These are phyloP conservation scores for Scedosporium boydii DNA, from an alignment of 2,329 filamentous ascomycete genomes.

Conservation along the genomic window DNA sequence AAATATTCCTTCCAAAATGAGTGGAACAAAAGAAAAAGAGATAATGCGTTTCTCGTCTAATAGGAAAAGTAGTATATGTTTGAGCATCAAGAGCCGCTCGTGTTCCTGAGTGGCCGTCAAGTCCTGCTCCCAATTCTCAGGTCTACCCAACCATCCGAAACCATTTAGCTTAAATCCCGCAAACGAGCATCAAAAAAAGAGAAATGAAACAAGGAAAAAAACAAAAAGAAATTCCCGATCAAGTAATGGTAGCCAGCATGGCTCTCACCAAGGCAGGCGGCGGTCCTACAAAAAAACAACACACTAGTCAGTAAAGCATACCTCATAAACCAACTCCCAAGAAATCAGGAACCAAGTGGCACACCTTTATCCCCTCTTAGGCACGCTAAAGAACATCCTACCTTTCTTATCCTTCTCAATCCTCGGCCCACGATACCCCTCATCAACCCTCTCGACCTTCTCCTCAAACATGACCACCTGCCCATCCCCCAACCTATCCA, in stretches of 20 bases:
- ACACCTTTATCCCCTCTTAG: constrained; percentile 55
- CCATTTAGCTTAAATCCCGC: neutral
- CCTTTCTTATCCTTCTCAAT: constrained; percentile 90
- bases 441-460: constrained; percentile 44
- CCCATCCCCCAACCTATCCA: constrained; percentile 49
- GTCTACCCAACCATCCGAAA: neutral
- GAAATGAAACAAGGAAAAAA: neutral
- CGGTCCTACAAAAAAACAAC: neutral
- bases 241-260: constrained; percentile 5
- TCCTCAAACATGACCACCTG: constrained; percentile 54
- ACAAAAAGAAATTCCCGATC: neutral
- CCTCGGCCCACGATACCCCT: constrained; percentile 48
- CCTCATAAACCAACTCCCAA: neutral
- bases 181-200: neutral
- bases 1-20: too few species aligned
- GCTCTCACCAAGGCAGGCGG: constrained; percentile 4
- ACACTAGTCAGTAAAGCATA: neutral
- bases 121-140: neutral
- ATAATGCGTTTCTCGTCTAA: too few species aligned
- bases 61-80: neutral
- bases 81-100: neutral
- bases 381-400: constrained; percentile 83
- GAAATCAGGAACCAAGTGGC: constrained; percentile 17
- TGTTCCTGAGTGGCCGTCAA: neutral
- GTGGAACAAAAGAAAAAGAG: too few species aligned